A percentile compares a stretch with the other conserved stretches of the same genome.
Evolutionary conservation across 2,329 filamentous ascomycete genomes (phyloP).

Genomic region (Colletotrichum viniferum): DNA sequence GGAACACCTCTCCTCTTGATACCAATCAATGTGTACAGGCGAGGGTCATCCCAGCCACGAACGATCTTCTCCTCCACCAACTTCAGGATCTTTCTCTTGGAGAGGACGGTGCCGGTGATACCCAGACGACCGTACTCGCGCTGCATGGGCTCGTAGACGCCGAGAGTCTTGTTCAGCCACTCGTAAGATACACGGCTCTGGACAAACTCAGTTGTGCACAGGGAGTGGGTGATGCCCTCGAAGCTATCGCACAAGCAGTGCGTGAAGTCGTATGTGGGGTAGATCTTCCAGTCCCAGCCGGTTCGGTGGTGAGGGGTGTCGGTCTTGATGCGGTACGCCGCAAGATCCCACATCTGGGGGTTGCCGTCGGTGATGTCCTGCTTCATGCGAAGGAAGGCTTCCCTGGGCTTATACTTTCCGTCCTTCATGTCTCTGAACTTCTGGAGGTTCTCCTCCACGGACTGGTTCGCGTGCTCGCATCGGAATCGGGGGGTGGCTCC

Average conservation of each 20-base stretch:
- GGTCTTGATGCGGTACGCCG: constrained; percentile 84
- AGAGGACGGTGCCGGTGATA: constrained; percentile 71
- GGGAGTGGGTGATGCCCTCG: constrained; percentile 87
- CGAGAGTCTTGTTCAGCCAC: constrained; percentile 79
- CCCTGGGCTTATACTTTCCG: constrained; percentile 84
- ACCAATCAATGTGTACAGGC: constrained; percentile 85
- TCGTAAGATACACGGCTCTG: constrained; percentile 87
- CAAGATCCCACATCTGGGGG: constrained; percentile 95
- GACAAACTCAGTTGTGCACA: constrained; percentile 94
- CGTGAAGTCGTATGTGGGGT: constrained; percentile 84
- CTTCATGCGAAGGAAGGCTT: constrained; percentile 92
- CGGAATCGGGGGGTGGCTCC: constrained; percentile 73
- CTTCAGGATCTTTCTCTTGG: constrained; percentile 82
- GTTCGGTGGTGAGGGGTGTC: constrained; percentile 77
- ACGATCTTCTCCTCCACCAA: constrained; percentile 81
- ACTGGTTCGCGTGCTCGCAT: constrained; percentile 79
- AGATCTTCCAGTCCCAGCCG: constrained; percentile 86
- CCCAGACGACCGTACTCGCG: constrained; percentile 75
- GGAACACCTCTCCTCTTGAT: constrained; percentile 86
- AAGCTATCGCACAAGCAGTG: constrained; percentile 93
- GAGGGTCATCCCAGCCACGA: constrained; percentile 88
- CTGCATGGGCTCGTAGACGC: constrained; percentile 91
- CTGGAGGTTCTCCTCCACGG: constrained; percentile 74
- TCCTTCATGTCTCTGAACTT: constrained; percentile 92
- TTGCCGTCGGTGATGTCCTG: constrained; percentile 84